Base-by-base conservation (phyloP, 2,329 filamentous ascomycete species). In the Phoma sp. region DNA sequence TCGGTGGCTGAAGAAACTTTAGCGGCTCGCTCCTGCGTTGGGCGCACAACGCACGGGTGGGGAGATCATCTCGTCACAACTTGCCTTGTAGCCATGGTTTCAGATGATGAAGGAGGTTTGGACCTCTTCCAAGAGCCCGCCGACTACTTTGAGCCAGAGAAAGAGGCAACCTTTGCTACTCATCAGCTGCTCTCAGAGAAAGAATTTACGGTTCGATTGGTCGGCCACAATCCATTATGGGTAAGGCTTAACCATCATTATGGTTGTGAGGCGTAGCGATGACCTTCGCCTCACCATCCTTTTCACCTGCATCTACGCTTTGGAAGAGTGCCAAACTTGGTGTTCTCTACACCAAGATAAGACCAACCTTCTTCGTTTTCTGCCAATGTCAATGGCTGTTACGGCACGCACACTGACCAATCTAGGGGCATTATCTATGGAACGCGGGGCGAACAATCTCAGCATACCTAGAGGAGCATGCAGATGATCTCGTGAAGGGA, bases 201-300 rank as follows among this genome's bases (percentile, higher is more conserved):
- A 60, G 78, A 79, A 25, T 78, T 96, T 61, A 85, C 80, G 45
- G 83, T 96, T 60, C 86, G 90, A 66, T 85, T 97, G 10, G 90
- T 96, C 39, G 93, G 93, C 56, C 87, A 90, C 75, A 93, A 90
- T 79, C 90, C 92, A 23, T 84, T 96, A 11, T 96, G 96, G 85
- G 85, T 87, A 83, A 76, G 77, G 56, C 45, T 44, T 47, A 51
- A 57, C 48, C 39, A 27, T 38, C 13, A 24, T 13, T 39, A n/a
- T 38, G 25, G 36, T 30, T 45, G 47, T 7, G 29, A 48, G 44
- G 9, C 41, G 43, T 4, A 47, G 33, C 36, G 46, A 35, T 37
- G 38, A 40, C 44, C 37, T 47, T 52, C 11, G 50, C 36, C 39
- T 9, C 11, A 24, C 46, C 10, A 24, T 40, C 24, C 24, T 29